Evolutionary conservation across 2,329 filamentous ascomycete species (phyloP).

Genomic region (Pseudogymnoascus sp.): DNA sequence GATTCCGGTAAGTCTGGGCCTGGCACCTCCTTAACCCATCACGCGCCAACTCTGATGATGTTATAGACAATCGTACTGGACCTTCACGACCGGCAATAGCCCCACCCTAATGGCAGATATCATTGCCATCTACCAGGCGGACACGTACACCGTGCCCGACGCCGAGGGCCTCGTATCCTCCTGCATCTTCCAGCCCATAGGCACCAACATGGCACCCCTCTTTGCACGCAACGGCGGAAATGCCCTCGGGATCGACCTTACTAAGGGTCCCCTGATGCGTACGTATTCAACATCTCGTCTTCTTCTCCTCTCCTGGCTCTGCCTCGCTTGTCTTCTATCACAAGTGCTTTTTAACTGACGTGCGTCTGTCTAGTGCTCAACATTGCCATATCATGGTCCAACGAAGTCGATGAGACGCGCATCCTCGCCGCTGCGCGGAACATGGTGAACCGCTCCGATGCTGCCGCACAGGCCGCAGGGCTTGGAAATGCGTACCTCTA

Average conservation of each 20-base stretch:
- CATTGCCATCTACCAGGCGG: slow-evolving; percentile 20
- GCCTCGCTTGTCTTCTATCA: slow-evolving; percentile 15
- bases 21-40: not conserved
- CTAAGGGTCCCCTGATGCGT: slow-evolving; percentile 12
- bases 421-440: slow-evolving; percentile 26
- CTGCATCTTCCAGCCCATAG: slow-evolving; percentile 35
- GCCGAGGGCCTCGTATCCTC: slow-evolving; percentile 15
- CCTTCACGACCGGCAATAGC: slow-evolving; percentile 12
- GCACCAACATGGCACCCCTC: slow-evolving; percentile 30
- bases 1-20: slow-evolving; percentile 11
- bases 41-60: not conserved
- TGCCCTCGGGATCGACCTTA: slow-evolving; percentile 18
- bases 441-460: slow-evolving; percentile 25
- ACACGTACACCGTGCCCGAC: slow-evolving; percentile 16
- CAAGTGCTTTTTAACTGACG: slow-evolving; percentile 15
- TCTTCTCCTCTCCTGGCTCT: slow-evolving; percentile 22
- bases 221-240: slow-evolving; percentile 33
- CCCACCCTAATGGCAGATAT: slow-evolving; percentile 16
- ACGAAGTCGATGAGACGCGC: slow-evolving; percentile 30
- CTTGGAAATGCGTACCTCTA: slow-evolving; percentile 35
- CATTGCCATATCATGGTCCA: slow-evolving; percentile 24
- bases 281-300: slow-evolving; percentile 19
- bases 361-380: slow-evolving; percentile 16
- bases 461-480: slow-evolving; percentile 27
- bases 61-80: slow-evolving; percentile 16